Evolutionary conservation across 768 basidiomycete genomes (phyloP).

Genomic region (Pleurotus pulmonarius): DNA sequence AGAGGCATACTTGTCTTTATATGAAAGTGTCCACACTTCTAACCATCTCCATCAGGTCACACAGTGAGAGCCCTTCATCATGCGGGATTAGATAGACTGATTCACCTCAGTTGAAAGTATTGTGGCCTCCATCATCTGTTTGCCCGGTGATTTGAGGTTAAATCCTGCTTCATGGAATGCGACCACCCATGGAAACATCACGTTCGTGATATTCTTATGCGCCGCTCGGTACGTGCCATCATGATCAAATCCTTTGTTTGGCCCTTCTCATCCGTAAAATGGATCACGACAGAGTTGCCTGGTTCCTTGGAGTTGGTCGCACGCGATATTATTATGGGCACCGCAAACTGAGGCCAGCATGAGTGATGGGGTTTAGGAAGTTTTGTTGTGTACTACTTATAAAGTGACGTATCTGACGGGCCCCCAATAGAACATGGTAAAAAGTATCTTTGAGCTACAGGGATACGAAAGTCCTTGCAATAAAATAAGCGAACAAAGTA

Average conservation of each 20-base stretch:
- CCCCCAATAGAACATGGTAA: too few species aligned
- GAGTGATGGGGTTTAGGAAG: background rate
- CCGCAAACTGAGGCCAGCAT: background rate
- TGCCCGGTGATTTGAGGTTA: constrained; percentile 54
- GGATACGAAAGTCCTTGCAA: too few species aligned
- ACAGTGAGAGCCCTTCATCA: constrained; percentile 42
- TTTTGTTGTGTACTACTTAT: too few species aligned
- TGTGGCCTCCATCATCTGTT: constrained; percentile 46
- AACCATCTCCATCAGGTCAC: constrained; percentile 37
- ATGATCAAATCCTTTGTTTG: background rate
- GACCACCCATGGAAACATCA: constrained; percentile 77
- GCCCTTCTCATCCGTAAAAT: background rate
- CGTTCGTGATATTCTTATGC: constrained; percentile 54
- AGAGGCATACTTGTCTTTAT: constrained; percentile 17
- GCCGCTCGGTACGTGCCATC: constrained; percentile 42
- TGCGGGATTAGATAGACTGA: constrained; percentile 10
- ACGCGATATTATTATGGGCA: constrained; percentile 37
- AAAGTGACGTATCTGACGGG: background rate
- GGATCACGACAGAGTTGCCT: constrained; percentile 38
- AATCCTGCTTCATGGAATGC: constrained; percentile 57
- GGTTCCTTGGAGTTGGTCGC: constrained; percentile 52
- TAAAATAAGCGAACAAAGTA: too few species aligned
- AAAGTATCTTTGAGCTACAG: too few species aligned
- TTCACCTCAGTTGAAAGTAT: constrained; percentile 40
- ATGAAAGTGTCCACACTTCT: background rate